These are phyloP conservation scores for Saccharomycopsis capsularis DNA, from an alignment of 805 yeast species.

Conservation along the genomic window DNA sequence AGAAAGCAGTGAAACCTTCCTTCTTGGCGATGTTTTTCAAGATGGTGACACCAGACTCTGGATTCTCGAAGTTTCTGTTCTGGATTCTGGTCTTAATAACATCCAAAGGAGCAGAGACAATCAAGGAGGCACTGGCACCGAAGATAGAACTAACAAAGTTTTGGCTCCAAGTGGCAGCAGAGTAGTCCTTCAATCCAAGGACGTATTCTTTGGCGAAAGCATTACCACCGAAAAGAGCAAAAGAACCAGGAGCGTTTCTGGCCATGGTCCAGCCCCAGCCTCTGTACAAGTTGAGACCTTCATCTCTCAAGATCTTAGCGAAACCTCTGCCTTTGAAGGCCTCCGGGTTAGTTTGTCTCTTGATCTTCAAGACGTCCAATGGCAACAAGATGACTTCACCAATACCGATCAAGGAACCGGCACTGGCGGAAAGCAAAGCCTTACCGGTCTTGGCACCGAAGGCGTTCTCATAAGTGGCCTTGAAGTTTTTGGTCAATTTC, in stretches of 20 bases:
- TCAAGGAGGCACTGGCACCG: conserved; percentile 95
- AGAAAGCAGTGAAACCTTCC: conserved; percentile 86
- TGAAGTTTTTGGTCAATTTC: conserved; percentile 70
- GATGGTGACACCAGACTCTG: conserved; percentile 88
- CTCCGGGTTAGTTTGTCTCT: conserved; percentile 99
- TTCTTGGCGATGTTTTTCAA: conserved; percentile 87
- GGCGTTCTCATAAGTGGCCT: conserved; percentile 56
- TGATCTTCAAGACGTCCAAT: conserved; percentile 91
- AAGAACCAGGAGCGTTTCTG: conserved; percentile 98
- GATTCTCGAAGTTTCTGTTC: conserved; percentile 91
- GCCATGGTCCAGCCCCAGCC: conserved; percentile 99
- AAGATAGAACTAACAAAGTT: conserved; percentile 90
- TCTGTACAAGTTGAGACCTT: conserved; percentile 87
- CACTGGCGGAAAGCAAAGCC: conserved; percentile 94
- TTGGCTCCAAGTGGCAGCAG: conserved; percentile 89
- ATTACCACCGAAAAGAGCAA: conserved; percentile 96
- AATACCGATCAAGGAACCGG: conserved; percentile 95
- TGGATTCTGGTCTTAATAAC: conserved; percentile 98
- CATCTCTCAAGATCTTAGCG: conserved; percentile 75
- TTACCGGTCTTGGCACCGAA: conserved; percentile 96
- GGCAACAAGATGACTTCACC: conserved; percentile 96
- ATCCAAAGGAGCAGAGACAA: conserved; percentile 96
- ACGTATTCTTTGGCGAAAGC: conserved; percentile 98
- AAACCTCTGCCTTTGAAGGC: conserved; percentile 98
- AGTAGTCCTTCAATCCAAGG: conserved; percentile 77